Conservation (phyloP, 768 basidiomycete species). For the Termitomyces bulborhizus region DNA sequence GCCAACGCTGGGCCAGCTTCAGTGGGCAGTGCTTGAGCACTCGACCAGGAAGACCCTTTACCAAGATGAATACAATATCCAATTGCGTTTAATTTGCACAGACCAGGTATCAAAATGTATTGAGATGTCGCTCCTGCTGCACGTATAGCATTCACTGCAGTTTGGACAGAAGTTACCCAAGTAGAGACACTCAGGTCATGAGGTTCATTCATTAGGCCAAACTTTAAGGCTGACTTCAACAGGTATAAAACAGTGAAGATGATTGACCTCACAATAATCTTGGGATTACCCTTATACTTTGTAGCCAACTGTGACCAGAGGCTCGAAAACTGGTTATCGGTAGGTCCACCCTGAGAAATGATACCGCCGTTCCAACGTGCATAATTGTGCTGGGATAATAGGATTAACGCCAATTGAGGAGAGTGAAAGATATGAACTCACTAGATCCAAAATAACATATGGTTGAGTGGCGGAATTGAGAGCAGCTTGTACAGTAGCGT, state of each 20-base stretch:
- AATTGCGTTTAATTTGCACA: not conserved
- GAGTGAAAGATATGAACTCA: conserved; percentile 14
- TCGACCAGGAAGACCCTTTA: conserved; percentile 22
- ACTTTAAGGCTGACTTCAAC: conserved; percentile 12
- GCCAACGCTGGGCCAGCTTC: conserved; percentile 39
- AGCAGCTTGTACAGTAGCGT: conserved; percentile 41
- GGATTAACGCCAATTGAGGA: not conserved
- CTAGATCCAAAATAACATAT: conserved; percentile 47
- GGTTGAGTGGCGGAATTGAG: conserved; percentile 32
- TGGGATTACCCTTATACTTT: conserved; percentile 35
- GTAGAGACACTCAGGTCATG: conserved; percentile 41
- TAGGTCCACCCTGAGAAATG: conserved; percentile 53
- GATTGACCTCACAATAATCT: conserved; percentile 33
- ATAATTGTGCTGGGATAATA: conserved; percentile 38
- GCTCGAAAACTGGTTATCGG: conserved; percentile 41
- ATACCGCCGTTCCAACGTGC: conserved; percentile 52
- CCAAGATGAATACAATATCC: not conserved
- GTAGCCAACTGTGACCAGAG: conserved; percentile 49
- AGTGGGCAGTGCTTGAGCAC: conserved; percentile 28
- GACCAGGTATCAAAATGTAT: conserved; percentile 51
- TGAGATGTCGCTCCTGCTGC: conserved; percentile 47
- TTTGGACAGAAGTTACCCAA: conserved; percentile 47
- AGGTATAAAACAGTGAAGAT: conserved; percentile 14
- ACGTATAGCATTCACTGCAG: conserved; percentile 55
- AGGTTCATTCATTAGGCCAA: conserved; percentile 52